Base-by-base conservation (phyloP, 441 rosid species). In the Sinapis alba region DNA sequence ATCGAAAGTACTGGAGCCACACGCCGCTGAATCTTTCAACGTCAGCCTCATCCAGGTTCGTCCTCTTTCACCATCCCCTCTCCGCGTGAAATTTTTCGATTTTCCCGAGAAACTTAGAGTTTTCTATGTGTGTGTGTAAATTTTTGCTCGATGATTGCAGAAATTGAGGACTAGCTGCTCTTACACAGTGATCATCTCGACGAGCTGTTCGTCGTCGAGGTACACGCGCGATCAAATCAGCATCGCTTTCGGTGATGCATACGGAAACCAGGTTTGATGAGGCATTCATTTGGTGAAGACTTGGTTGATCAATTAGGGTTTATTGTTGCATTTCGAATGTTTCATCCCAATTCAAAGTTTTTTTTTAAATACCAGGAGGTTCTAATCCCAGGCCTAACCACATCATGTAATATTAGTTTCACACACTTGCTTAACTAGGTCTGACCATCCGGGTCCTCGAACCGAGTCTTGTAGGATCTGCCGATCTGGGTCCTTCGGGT, bases 1-100 rank as follows among this genome's bases (percentile, higher is more conserved):
- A 65, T 69, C 85, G 2, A 74, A 34, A 73, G 57, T 6, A 58
- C 50, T 76, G 9, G 67, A 84, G 58, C 92, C 90, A 70, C 92
- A 76, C 23, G 81, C 85, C 27, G 76, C 78, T 6, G 82, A 79
- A 0, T 74, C 86, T 36, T 84, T 85, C 75, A 91, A 84, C 65
- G 85, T 86, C 76, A 87, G 87, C 73, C 83, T 86, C 73, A 87
- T 92, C 81, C 87, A 89, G 94, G 94, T 89, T 71, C 28, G 50
- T 19, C 56, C 67, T 53, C 62, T 59, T 45, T 53, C 0, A 34
- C 9, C 38, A 34, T 12, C 38, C 38, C 38, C 3, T 34, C 38
- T 34, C 38, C 38, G 38, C 7, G 4, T 34, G 12, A 34, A 34
- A n/a, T n/a, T n/a, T n/a, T 24, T 59, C 1, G 36, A 32, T 32